Percentiles rank a stretch among this genome's conserved stretches.
These are phyloP conservation scores for Mallotus japonicus DNA, from an alignment of 441 rosid genomes.

Conservation along the genomic window DNA sequence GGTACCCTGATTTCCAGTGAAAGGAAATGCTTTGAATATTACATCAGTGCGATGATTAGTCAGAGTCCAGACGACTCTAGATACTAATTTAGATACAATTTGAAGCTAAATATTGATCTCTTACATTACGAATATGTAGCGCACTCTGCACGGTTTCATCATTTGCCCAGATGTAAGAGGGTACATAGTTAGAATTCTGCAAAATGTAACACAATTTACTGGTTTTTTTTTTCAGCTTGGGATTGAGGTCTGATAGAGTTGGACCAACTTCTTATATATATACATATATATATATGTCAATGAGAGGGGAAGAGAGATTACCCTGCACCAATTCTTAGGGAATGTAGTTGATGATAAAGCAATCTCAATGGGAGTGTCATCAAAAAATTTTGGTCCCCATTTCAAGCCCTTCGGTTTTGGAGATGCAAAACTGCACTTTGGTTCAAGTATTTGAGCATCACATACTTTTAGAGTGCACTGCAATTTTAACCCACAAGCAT, in stretches of 20 bases:
- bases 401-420: slow-evolving; percentile 19
- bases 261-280: background rate
- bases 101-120: background rate
- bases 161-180: slow-evolving; percentile 32
- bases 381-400: slow-evolving; percentile 17
- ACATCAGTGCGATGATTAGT: background rate
- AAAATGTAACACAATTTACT: background rate
- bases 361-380: slow-evolving; percentile 12
- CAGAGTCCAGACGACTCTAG: too few species aligned
- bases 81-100: too few species aligned
- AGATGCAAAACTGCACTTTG: slow-evolving; percentile 17
- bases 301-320: slow-evolving; percentile 8
- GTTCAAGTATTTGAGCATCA: slow-evolving; percentile 21
- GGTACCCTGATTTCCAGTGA: slow-evolving; percentile 18
- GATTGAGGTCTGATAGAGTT: background rate
- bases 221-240: too few species aligned
- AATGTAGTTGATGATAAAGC: background rate
- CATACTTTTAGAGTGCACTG: slow-evolving; percentile 18
- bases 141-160: slow-evolving; percentile 23
- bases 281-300: background rate
- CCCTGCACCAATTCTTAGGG: slow-evolving; percentile 29
- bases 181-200: slow-evolving; percentile 26
- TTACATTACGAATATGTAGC: slow-evolving; percentile 24
- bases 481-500: background rate
- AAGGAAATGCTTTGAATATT: background rate